phyloP scores from a whole-genome alignment of 1,284 basidiomycete genomes.

The Cystobasidium sp. region DNA sequence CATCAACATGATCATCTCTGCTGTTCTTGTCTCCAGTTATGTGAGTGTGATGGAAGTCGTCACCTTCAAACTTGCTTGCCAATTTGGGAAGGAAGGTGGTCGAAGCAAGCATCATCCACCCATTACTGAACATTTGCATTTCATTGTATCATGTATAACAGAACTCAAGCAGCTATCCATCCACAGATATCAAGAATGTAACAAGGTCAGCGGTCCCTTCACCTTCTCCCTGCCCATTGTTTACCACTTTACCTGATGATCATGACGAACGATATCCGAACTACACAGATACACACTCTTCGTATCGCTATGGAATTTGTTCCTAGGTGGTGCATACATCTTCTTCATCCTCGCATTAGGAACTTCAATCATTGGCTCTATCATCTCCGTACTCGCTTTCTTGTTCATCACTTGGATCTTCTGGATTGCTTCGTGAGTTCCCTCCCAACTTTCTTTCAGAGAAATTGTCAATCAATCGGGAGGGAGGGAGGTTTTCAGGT shows the following conservation, averaged over 20 bases:
- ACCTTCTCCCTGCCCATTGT: not conserved
- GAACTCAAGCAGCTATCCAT: slow-evolving; percentile 37
- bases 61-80: slow-evolving; percentile 2
- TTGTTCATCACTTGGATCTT: slow-evolving; percentile 41
- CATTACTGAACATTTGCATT: no score
- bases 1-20: slow-evolving; percentile 49
- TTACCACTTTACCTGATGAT: not conserved
- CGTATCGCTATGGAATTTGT: slow-evolving; percentile 33
- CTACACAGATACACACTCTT: slow-evolving; percentile 39
- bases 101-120: not conserved
- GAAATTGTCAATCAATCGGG: not conserved
- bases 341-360: slow-evolving; percentile 30
- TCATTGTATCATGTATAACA: no score
- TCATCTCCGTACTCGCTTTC: slow-evolving; percentile 37
- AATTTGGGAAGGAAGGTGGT: slow-evolving; percentile 24
- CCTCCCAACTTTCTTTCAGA: not conserved
- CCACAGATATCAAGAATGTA: slow-evolving; percentile 39
- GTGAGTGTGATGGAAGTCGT: slow-evolving; percentile 8
- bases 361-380: slow-evolving; percentile 37
- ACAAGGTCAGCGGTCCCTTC: slow-evolving; percentile 13
- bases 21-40: slow-evolving; percentile 47
- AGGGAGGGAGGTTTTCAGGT: no score
- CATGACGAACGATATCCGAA: not conserved
- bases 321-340: slow-evolving; percentile 35
- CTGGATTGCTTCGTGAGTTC: slow-evolving; percentile 43